Base-by-base conservation (phyloP, 345 rosid genomes). In the Triadica sebifera region DNA sequence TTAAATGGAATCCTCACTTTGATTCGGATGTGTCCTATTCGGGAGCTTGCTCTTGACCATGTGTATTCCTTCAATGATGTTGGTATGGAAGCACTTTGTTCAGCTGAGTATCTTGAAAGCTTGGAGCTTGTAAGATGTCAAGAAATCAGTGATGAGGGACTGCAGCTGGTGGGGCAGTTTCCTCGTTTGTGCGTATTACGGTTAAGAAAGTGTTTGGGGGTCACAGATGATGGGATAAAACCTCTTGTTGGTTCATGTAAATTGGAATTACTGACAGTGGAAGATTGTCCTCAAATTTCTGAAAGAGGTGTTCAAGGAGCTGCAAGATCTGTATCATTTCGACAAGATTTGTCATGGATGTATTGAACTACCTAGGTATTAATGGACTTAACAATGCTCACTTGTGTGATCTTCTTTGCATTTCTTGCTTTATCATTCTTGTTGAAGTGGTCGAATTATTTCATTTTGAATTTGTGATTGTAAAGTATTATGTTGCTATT, bases 271-370 rank as follows among this genome's bases (percentile, higher is more conserved):
- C 73, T 94, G 69, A 81, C 79, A 19, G 89, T 91, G 8, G 96
- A 91, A 81, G 97, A 89, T 84, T 94, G 98, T 73, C 93, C 96
- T 74, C 94, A 85, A 72, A 85, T 91, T 80, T 91, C 97, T 6
- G 90, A 79, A 73, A 86, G 90, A 80, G 93, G 91, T 39, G 84
- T 89, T 81, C 82, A 83, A 67, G 89, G 89, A n/a, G 87, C 93
- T 64, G 98, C 97, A 19, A 76, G 77, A 51, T 81, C 85, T 51
- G 87, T 90, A 20, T 85, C 96, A 34, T 93, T 86, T 72, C 81
- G 78, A 81, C 94, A 89, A 74, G 97, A 93, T 75, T 81, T 93
- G 76, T 87, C 97, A 20, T 91, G 97, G 97, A 90, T 91, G 93
- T 89, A 84, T 71, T 90, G 79, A 91, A 67, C 41, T 55, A 41